Conservation (phyloP, 2,329 filamentous ascomycete genomes). For the Diaporthe sp. region DNA sequence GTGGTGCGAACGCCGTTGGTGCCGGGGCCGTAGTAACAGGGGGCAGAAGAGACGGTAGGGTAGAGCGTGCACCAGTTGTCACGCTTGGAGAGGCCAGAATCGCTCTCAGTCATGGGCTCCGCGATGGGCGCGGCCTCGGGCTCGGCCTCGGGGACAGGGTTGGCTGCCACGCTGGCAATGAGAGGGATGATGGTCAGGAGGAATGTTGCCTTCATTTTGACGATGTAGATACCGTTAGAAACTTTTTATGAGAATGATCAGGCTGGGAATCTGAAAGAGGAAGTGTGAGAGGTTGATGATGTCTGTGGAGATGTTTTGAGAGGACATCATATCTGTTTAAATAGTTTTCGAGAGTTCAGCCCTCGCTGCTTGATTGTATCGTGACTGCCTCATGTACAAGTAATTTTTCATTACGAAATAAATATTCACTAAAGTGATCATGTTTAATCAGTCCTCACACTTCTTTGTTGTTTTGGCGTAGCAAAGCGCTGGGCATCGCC, state of each 20-base stretch:
- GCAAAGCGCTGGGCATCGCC: neutral
- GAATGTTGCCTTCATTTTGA: neutral
- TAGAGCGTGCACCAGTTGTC: conserved; percentile 13
- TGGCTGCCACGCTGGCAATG: neutral
- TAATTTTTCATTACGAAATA: neutral
- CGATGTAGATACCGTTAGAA: neutral
- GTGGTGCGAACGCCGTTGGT: conserved; percentile 12
- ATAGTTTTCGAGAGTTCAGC: neutral
- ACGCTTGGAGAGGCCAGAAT: conserved; percentile 8
- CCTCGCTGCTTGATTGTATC: neutral
- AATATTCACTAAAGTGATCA: neutral
- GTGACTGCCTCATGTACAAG: neutral
- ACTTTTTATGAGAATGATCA: neutral
- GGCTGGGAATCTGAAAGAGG: neutral
- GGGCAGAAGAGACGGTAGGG: neutral
- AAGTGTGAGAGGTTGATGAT: neutral
- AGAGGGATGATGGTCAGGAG: neutral
- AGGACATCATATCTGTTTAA: neutral
- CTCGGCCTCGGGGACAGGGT: neutral
- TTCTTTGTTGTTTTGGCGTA: neutral
- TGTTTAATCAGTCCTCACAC: neutral
- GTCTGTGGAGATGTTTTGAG: neutral
- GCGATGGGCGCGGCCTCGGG: neutral
- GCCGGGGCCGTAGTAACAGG: neutral
- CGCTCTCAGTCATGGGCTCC: neutral